phyloP scores from a whole-genome alignment of 257 asterid genomes.

The Solanum dulcamara region DNA sequence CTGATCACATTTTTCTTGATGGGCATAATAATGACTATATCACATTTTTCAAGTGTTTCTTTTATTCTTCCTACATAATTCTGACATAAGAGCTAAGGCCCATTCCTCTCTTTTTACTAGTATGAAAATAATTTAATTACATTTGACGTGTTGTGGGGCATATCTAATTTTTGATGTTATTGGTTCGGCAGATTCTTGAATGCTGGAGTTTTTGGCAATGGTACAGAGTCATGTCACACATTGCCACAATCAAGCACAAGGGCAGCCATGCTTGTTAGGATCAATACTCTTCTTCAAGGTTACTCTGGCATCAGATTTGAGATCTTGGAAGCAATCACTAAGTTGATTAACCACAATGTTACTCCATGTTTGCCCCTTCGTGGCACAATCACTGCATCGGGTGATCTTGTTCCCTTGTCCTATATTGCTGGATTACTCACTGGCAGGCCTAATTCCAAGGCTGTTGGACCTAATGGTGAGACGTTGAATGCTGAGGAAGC shows the following conservation, averaged over 20 bases:
- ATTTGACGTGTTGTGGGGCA: not conserved
- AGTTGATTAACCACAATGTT: conserved; percentile 32
- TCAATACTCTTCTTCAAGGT: conserved; percentile 49
- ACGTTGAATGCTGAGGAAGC: conserved; percentile 30
- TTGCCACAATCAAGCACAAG: conserved; percentile 39
- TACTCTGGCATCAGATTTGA: conserved; percentile 48
- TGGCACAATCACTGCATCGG: conserved; percentile 39
- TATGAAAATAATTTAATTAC: not conserved
- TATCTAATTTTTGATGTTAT: not conserved
- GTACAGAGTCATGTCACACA: conserved; percentile 29
- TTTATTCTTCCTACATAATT: not conserved
- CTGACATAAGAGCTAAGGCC: not conserved
- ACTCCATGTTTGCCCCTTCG: conserved; percentile 50
- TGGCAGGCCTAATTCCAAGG: conserved; percentile 38
- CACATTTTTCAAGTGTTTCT: not conserved
- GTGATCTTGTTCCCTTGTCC: conserved; percentile 45
- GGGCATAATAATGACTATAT: not conserved
- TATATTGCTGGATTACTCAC: conserved; percentile 40
- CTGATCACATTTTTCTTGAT: not conserved
- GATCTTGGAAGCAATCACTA: conserved; percentile 39
- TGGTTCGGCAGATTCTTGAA: conserved; percentile 26
- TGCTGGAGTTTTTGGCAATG: conserved; percentile 42
- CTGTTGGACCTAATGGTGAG: conserved; percentile 36
- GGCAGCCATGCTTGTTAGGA: conserved; percentile 49
- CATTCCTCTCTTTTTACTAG: not conserved